phyloP scores from a whole-genome alignment of 2,329 filamentous ascomycete genomes.

The Aspergillus piperis region DNA sequence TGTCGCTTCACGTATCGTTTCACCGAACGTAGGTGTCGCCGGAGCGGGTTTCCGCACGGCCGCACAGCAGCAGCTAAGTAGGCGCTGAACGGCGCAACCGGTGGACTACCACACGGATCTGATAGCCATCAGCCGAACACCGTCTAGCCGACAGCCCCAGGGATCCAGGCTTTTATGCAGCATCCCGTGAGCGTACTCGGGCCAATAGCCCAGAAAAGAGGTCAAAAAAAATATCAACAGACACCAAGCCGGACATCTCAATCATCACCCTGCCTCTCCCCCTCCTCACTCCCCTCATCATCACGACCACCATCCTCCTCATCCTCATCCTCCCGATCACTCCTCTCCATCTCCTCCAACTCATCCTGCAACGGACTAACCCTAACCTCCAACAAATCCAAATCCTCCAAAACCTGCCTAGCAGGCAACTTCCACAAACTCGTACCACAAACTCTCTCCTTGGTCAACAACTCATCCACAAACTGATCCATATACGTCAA shows the following conservation, averaged over 20 bases:
- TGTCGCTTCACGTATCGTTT: no score
- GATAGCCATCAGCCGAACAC: no score
- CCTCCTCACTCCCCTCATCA: constrained; percentile 20
- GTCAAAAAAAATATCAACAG: background rate
- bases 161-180: no score
- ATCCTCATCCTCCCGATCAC: constrained; percentile 26
- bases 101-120: no score
- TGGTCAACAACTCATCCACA: constrained; percentile 84
- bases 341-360: constrained; percentile 47
- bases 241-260: constrained; percentile 20
- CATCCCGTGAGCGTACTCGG: no score
- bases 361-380: constrained; percentile 77
- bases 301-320: constrained; percentile 10
- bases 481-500: constrained; percentile 89
- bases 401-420: constrained; percentile 79
- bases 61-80: no score
- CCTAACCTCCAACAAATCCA: constrained; percentile 82
- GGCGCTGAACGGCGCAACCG: no score
- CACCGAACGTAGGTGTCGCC: no score
- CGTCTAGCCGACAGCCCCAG: no score
- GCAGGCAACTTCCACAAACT: constrained; percentile 89
- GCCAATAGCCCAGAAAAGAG: background rate
- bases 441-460: constrained; percentile 87
- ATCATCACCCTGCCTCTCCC: constrained; percentile 23
- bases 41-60: no score